Conservation (phyloP, 805 yeast species). For the Sungouiella thailandica region DNA sequence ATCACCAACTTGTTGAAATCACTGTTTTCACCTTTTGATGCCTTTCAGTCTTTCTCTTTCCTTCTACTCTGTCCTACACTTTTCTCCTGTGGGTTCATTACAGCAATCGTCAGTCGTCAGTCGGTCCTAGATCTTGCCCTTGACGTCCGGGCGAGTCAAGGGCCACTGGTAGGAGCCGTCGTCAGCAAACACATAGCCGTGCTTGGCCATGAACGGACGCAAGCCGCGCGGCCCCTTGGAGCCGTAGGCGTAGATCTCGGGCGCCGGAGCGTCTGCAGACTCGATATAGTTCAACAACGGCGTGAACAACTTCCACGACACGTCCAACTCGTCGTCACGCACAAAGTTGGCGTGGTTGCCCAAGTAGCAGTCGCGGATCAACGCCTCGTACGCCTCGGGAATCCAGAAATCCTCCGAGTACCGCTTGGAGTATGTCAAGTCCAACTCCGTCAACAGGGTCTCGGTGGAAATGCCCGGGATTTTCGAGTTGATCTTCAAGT, state of each 20-base stretch:
- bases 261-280: slow-evolving; percentile 60
- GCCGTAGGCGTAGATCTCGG: slow-evolving; percentile 78
- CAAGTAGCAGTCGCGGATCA: slow-evolving; percentile 81
- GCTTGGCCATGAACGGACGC: slow-evolving; percentile 53
- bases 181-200: slow-evolving; percentile 68
- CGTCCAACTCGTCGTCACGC: slow-evolving; percentile 94
- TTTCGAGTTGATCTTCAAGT: slow-evolving; percentile 88
- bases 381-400: slow-evolving; percentile 96
- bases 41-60: background rate
- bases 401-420: slow-evolving; percentile 82
- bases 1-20: too few relatives aligned
- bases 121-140: slow-evolving; percentile 22
- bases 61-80: background rate
- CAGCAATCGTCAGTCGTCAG: background rate
- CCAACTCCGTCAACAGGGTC: slow-evolving; percentile 84
- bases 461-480: slow-evolving; percentile 85
- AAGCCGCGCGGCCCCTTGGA: slow-evolving; percentile 80
- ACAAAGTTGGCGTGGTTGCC: slow-evolving; percentile 98
- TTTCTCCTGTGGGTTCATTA: background rate
- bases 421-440: slow-evolving; percentile 76
- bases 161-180: slow-evolving; percentile 87
- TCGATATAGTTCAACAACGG: slow-evolving; percentile 83
- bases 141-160: slow-evolving; percentile 49
- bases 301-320: slow-evolving; percentile 89
- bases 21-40: too few relatives aligned